Evolutionary conservation across 805 yeast species (phyloP).

Genomic region (Zygosaccharomyces pseudorouxii): DNA sequence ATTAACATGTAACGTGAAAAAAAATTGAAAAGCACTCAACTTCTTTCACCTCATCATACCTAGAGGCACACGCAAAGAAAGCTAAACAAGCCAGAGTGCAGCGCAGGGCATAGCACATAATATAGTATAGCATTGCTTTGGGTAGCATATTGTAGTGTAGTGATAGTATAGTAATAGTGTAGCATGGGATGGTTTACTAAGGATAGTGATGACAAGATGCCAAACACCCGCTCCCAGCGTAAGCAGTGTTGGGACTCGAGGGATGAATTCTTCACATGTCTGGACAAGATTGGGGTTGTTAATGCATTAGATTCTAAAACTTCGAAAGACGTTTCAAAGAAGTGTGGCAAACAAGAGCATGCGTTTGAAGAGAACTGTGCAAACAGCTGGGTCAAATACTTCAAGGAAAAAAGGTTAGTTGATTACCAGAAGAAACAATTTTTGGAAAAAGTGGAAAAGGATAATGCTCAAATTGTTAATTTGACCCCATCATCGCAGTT

Average conservation of each 20-base stretch:
- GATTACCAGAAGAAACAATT: constrained; percentile 67
- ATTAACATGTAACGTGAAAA: too few species aligned
- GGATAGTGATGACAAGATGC: constrained; percentile 12
- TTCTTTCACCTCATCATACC: too few species aligned
- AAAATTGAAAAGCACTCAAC: too few species aligned
- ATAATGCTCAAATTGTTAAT: constrained; percentile 13
- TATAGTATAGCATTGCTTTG: too few species aligned
- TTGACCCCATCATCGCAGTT: constrained; percentile 8
- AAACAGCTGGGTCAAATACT: constrained; percentile 82
- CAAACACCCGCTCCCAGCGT: constrained; percentile 57
- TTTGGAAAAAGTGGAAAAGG: constrained; percentile 63
- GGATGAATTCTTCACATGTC: constrained; percentile 70
- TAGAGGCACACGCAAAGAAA: too few species aligned
- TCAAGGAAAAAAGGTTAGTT: constrained; percentile 82
- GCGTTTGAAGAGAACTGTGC: constrained; percentile 73
- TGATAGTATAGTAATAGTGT: neutral
- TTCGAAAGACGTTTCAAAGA: constrained; percentile 43
- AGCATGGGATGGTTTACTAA: constrained; percentile 19
- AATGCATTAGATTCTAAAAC: constrained; percentile 61
- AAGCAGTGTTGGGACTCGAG: constrained; percentile 87
- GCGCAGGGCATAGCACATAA: too few species aligned
- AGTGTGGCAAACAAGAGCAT: constrained; percentile 55
- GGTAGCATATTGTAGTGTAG: neutral
- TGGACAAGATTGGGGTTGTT: constrained; percentile 60
- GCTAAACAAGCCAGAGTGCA: too few species aligned